phyloP scores from a whole-genome alignment of 148 eudicot genomes.

The Rhododendron mucronatum region DNA sequence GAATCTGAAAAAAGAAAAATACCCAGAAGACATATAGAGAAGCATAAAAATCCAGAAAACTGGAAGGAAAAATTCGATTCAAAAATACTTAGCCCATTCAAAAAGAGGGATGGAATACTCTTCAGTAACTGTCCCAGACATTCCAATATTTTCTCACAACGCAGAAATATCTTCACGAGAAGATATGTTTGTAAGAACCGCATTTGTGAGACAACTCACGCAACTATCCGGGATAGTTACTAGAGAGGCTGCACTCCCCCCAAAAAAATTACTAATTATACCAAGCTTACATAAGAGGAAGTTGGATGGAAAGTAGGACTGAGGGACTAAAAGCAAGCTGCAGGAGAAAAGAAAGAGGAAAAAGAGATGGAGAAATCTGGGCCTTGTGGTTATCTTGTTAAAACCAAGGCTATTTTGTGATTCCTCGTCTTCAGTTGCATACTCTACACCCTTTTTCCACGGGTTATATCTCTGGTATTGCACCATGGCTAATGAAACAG shows the following conservation, averaged over 20 bases:
- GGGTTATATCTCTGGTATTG: conserved; percentile 63
- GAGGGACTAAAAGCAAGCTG: conserved; percentile 42
- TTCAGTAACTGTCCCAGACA: background rate
- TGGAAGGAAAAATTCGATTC: background rate
- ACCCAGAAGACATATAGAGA: background rate
- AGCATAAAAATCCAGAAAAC: background rate
- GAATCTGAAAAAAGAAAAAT: conserved; percentile 44
- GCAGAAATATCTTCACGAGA: background rate
- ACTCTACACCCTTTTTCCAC: conserved; percentile 38
- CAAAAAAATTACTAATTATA: too few species aligned
- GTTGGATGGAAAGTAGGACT: conserved; percentile 16
- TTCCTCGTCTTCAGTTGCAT: conserved; percentile 37
- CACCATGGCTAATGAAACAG: conserved; percentile 40
- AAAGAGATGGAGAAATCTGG: conserved; percentile 36
- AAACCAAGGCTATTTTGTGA: conserved; percentile 22
- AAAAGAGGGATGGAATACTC: background rate
- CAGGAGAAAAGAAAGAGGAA: conserved; percentile 47
- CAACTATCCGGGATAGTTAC: too few species aligned
- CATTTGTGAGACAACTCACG: too few species aligned
- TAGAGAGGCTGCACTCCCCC: too few species aligned
- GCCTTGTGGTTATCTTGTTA: conserved; percentile 32
- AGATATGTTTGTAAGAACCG: too few species aligned
- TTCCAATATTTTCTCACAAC: too few species aligned
- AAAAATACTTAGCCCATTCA: background rate
- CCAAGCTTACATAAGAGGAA: conserved; percentile 46